A percentile compares a stretch with the other conserved stretches of the same genome.
Evolutionary conservation across 306 rosid genomes (phyloP).

Genomic region (Ormosia semicastrata): DNA sequence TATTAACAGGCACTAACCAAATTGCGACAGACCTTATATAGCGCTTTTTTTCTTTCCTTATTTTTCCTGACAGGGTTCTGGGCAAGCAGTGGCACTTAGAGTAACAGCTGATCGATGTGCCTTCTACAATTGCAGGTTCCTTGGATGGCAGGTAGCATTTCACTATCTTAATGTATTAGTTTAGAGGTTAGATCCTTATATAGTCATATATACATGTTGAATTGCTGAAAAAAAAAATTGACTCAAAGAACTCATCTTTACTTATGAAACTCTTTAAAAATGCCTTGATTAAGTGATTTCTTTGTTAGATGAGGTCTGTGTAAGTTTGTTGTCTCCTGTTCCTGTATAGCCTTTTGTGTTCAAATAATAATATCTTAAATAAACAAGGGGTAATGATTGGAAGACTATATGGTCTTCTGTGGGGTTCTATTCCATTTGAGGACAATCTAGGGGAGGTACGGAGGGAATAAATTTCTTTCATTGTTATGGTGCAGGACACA

Average conservation of each 20-base stretch:
- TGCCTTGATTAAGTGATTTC: background rate
- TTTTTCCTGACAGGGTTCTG: slow-evolving; percentile 65
- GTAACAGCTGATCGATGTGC: slow-evolving; percentile 91
- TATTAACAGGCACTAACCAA: background rate
- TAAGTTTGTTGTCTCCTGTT: background rate
- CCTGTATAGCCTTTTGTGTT: background rate
- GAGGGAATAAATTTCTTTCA: background rate
- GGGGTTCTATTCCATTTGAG: background rate
- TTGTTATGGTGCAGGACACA: slow-evolving; percentile 65
- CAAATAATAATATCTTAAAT: background rate
- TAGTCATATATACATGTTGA: background rate
- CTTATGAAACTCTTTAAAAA: background rate
- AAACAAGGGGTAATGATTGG: background rate
- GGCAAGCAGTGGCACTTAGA: slow-evolving; percentile 96
- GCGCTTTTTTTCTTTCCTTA: background rate
- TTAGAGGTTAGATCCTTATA: background rate
- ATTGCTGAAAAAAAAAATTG: background rate
- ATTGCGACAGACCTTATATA: background rate
- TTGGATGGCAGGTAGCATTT: slow-evolving; percentile 93
- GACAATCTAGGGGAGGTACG: background rate
- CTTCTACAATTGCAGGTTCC: slow-evolving; percentile 90
- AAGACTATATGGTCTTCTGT: slow-evolving; percentile 14
- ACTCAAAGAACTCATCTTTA: background rate
- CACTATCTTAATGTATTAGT: slow-evolving; percentile 4
- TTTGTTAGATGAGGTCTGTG: background rate